phyloP scores from a whole-genome alignment of 1,284 basidiomycete species.

The Microbotryum silenes-acaulis region DNA sequence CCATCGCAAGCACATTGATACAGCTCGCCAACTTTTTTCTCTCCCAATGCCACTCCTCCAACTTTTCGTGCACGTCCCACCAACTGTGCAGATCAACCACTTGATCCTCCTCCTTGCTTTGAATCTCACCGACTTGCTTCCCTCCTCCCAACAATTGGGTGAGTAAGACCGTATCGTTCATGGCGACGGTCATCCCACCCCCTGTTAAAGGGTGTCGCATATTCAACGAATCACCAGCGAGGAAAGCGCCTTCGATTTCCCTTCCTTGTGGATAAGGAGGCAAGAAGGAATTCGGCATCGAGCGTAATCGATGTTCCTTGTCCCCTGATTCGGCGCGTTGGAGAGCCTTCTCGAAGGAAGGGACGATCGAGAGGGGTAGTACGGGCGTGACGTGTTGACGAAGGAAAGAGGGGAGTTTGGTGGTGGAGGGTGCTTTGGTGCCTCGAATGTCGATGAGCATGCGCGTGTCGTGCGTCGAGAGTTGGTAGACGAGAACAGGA shows the following conservation, averaged over 20 bases:
- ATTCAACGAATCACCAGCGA: conserved; percentile 95
- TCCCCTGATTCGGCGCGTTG: conserved; percentile 40
- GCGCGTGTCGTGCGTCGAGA: conserved; percentile 66
- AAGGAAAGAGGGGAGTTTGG: conserved; percentile 60
- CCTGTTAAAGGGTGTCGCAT: conserved; percentile 98
- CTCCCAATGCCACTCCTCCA: conserved; percentile 73
- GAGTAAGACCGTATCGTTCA: conserved; percentile 72
- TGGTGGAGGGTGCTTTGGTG: conserved; percentile 65
- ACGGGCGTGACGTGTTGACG: conserved; percentile 64
- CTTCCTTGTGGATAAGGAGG: conserved; percentile 72
- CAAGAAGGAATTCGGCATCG: conserved; percentile 95
- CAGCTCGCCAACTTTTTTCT: conserved; percentile 73
- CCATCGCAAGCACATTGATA: conserved; percentile 82
- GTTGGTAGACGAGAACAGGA: conserved; percentile 82
- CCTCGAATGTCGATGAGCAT: conserved; percentile 88
- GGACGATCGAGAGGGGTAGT: conserved; percentile 63
- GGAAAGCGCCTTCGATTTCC: conserved; percentile 60
- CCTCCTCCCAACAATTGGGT: conserved; percentile 51
- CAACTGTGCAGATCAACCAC: conserved; percentile 51
- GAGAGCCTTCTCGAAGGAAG: conserved; percentile 42
- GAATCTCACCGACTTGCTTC: conserved; percentile 10
- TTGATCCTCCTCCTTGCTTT: conserved; percentile 12
- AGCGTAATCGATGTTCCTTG: conserved; percentile 58
- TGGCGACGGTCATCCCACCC: conserved; percentile 90
- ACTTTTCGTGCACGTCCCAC: conserved; percentile 51